Conservation (phyloP, 1,284 basidiomycete species). For the Leccinum subspadiceum region DNA sequence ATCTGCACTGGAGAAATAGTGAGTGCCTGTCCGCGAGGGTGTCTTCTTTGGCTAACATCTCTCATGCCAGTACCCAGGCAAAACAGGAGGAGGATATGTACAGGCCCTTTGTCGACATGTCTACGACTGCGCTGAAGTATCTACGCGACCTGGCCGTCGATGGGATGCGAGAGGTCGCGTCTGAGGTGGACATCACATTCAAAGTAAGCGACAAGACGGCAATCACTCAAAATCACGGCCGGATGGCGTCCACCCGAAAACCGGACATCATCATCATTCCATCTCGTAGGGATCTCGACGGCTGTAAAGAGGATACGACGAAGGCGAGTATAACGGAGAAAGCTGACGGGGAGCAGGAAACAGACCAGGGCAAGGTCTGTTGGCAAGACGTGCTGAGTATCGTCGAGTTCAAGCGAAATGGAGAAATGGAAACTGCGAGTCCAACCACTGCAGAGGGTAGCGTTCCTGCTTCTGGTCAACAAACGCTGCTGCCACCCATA, state of each 20-base stretch:
- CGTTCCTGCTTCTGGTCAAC: background rate
- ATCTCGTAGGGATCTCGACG: background rate
- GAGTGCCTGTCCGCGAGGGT: background rate
- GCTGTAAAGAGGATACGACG: background rate
- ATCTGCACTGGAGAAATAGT: background rate
- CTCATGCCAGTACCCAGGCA: background rate
- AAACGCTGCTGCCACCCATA: background rate
- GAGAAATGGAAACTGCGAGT: too few species aligned
- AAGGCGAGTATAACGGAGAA: too few species aligned
- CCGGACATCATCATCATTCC: background rate
- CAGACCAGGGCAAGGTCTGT: background rate
- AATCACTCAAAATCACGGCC: background rate
- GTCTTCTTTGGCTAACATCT: background rate
- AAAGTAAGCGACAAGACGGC: background rate
- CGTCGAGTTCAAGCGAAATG: background rate
- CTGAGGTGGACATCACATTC: background rate
- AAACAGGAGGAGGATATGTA: background rate
- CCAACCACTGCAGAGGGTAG: too few species aligned
- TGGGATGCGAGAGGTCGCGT: background rate
- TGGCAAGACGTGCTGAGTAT: background rate
- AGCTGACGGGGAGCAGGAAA: too few species aligned
- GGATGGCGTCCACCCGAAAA: background rate
- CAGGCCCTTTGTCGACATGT: background rate
- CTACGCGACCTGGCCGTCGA: background rate
- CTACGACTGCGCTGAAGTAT: background rate